Conservation (phyloP, 805 yeast species). For the Pichia nanzhaoensis region DNA sequence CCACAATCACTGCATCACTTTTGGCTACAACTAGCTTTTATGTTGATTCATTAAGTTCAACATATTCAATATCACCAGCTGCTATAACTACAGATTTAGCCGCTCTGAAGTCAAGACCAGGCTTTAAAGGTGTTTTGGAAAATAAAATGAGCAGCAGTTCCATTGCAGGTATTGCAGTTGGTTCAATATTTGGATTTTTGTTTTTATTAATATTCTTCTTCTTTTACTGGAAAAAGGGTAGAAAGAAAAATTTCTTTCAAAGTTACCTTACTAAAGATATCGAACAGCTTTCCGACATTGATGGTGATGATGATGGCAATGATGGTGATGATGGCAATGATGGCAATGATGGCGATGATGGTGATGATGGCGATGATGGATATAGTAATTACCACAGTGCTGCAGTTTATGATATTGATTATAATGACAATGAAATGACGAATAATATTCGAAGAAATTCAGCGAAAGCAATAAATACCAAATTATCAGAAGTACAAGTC, state of each 20-base stretch:
- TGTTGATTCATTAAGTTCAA: slow-evolving; percentile 10
- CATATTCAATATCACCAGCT: slow-evolving; percentile 16
- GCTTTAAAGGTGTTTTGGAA: slow-evolving; percentile 3
- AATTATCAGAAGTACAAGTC: not conserved
- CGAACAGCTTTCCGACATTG: not conserved
- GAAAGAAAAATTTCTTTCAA: not conserved
- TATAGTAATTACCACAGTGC: not conserved
- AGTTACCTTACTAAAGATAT: slow-evolving; percentile 1
- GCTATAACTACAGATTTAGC: slow-evolving; percentile 27
- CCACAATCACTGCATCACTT: slow-evolving; percentile 23
- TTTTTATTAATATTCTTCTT: slow-evolving; percentile 13
- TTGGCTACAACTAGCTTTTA: slow-evolving; percentile 18
- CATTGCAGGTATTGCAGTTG: slow-evolving; percentile 28
- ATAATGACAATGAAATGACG: too few relatives aligned
- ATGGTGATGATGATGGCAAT: not conserved
- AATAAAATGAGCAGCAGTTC: slow-evolving; percentile 16
- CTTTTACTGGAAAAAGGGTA: slow-evolving; percentile 12
- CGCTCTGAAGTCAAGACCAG: slow-evolving; percentile 13
- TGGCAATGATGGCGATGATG: not conserved
- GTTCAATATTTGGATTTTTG: slow-evolving; percentile 20
- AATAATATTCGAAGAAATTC: too few relatives aligned
- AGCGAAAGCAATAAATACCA: too few relatives aligned
- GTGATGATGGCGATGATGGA: not conserved
- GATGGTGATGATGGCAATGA: too few relatives aligned
- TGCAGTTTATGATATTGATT: too few relatives aligned